phyloP scores from a whole-genome alignment of 768 basidiomycete genomes.

The Tulasnella sp. region DNA sequence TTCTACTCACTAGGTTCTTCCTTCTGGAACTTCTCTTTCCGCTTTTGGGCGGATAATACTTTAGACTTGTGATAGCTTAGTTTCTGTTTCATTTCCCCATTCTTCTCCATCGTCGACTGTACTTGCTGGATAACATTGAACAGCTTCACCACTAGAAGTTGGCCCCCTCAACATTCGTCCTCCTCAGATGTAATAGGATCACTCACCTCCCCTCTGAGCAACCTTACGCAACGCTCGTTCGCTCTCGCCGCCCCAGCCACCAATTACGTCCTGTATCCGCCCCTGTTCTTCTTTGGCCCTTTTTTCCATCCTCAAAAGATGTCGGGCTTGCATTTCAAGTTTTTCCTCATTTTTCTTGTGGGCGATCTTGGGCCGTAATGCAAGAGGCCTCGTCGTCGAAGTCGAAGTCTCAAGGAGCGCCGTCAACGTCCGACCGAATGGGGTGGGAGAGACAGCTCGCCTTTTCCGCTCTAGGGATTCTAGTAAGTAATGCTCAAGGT shows the following conservation, averaged over 20 bases:
- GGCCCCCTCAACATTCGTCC: background rate
- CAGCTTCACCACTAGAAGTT: constrained; percentile 53
- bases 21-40: constrained; percentile 30
- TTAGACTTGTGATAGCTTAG: constrained; percentile 55
- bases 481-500: background rate
- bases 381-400: constrained; percentile 58
- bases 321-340: constrained; percentile 57
- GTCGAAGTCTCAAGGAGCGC: constrained; percentile 57
- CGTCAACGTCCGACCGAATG: constrained; percentile 64
- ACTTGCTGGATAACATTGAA: constrained; percentile 82
- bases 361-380: constrained; percentile 62
- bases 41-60: constrained; percentile 35
- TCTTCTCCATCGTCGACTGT: constrained; percentile 43
- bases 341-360: constrained; percentile 63
- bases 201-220: constrained; percentile 23
- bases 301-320: constrained; percentile 25
- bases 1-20: constrained; percentile 24
- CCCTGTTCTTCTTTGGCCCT: constrained; percentile 23
- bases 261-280: constrained; percentile 23
- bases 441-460: constrained; percentile 58
- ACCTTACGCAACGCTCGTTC: constrained; percentile 23
- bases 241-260: constrained; percentile 23
- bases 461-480: constrained; percentile 49
- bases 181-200: background rate
- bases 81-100: constrained; percentile 49